phyloP scores from a whole-genome alignment of 306 rosid genomes.

The Hylodesmum podocarpum region DNA sequence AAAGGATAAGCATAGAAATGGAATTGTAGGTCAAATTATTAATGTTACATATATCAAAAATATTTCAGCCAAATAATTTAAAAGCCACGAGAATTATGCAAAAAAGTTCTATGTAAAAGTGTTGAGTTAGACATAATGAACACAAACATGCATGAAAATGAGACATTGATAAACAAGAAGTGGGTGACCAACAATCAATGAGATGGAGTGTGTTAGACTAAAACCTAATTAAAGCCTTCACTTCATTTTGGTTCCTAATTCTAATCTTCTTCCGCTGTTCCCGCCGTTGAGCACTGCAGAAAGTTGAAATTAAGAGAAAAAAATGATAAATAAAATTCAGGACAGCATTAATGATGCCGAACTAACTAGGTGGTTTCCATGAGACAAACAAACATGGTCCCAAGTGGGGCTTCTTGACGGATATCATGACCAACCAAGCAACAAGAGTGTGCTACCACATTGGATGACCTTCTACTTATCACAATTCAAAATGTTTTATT shows the following conservation, averaged over 20 bases:
- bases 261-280: constrained; percentile 35
- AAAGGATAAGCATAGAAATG: no score
- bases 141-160: background rate
- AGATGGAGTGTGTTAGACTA: background rate
- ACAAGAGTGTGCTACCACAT: background rate
- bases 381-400: constrained; percentile 29
- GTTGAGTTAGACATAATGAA: constrained; percentile 13
- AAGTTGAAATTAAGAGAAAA: constrained; percentile 20
- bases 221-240: background rate
- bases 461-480: constrained; percentile 7
- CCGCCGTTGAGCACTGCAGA: constrained; percentile 49
- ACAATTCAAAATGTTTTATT: background rate
- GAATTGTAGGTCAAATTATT: background rate
- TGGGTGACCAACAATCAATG: constrained; percentile 5
- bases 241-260: constrained; percentile 21
- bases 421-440: constrained; percentile 25
- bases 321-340: background rate
- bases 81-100: background rate
- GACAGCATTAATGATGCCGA: constrained; percentile 15
- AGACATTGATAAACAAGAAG: constrained; percentile 8
- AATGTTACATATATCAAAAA: background rate
- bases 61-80: background rate
- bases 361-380: constrained; percentile 18
- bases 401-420: constrained; percentile 36
- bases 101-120: background rate